Percentiles rank a stretch among this genome's conserved stretches.
phyloP scores from a whole-genome alignment of 345 rosid species.

The Hypericum perforatum region DNA sequence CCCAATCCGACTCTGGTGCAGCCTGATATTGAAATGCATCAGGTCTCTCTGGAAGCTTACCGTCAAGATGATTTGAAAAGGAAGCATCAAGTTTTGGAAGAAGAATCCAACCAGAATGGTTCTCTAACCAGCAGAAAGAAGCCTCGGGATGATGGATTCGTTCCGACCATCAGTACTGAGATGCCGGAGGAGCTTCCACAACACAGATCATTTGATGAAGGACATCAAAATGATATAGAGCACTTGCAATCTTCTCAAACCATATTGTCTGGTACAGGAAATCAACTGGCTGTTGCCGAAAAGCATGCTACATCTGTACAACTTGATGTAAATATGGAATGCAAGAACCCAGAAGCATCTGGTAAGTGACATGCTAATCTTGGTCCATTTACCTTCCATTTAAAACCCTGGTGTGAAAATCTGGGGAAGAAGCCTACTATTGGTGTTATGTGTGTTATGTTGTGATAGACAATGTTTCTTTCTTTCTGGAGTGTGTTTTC shows the following conservation, averaged over 20 bases:
- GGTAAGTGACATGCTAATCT: slow-evolving; percentile 19
- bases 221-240: slow-evolving; percentile 20
- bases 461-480: too few relatives aligned
- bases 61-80: slow-evolving; percentile 7
- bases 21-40: slow-evolving; percentile 14
- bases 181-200: slow-evolving; percentile 16
- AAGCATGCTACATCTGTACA: slow-evolving; percentile 26
- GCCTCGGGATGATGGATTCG: slow-evolving; percentile 16
- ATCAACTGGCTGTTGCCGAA: slow-evolving; percentile 13
- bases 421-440: too few relatives aligned
- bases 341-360: slow-evolving; percentile 30
- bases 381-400: too few relatives aligned
- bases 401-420: too few relatives aligned
- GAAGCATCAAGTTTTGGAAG: background rate
- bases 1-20: slow-evolving; percentile 3
- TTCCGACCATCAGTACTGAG: slow-evolving; percentile 5
- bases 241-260: slow-evolving; percentile 17
- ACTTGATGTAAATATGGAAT: slow-evolving; percentile 30
- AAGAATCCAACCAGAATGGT: slow-evolving; percentile 12
- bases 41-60: slow-evolving; percentile 9
- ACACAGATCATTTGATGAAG: slow-evolving; percentile 17
- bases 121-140: slow-evolving; percentile 30
- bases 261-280: slow-evolving; percentile 13
- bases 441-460: too few relatives aligned
- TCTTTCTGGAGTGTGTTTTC: too few relatives aligned